phyloP scores from a whole-genome alignment of 2,329 filamentous ascomycete species.

The Microascus cirrosus region DNA sequence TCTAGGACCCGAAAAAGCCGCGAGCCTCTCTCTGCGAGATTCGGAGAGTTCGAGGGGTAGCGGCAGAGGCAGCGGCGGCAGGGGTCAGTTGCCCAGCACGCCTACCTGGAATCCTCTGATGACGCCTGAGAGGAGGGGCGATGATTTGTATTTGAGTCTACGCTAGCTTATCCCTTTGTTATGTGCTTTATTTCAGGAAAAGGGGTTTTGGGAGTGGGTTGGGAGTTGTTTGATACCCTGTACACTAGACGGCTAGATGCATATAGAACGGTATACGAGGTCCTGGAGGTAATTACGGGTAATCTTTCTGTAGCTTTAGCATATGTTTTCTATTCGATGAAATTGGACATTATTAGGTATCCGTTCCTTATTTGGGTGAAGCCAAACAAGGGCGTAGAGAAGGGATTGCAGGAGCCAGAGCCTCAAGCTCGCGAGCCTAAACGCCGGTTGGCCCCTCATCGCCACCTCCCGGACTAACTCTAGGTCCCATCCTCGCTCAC shows the following conservation, averaged over 20 bases:
- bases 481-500: too few species aligned
- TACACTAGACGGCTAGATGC: not conserved
- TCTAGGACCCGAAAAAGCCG: conserved; percentile 35
- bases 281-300: not conserved
- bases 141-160: conserved; percentile 51
- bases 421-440: too few species aligned
- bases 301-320: not conserved
- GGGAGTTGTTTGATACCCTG: not conserved
- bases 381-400: not conserved
- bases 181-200: not conserved
- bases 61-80: not conserved
- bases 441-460: too few species aligned
- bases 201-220: not conserved
- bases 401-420: too few species aligned
- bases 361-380: not conserved
- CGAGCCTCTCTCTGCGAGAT: conserved; percentile 22
- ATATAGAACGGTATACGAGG: not conserved
- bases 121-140: conserved; percentile 55
- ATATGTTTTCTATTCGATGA: not conserved
- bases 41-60: not conserved
- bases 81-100: conserved; percentile 26
- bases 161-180: conserved; percentile 20
- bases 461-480: too few species aligned
- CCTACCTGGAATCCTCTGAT: conserved; percentile 53
- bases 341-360: not conserved